These are phyloP conservation scores for Pugionium dolabratum DNA, from an alignment of 345 rosid genomes.

Conservation along the genomic window DNA sequence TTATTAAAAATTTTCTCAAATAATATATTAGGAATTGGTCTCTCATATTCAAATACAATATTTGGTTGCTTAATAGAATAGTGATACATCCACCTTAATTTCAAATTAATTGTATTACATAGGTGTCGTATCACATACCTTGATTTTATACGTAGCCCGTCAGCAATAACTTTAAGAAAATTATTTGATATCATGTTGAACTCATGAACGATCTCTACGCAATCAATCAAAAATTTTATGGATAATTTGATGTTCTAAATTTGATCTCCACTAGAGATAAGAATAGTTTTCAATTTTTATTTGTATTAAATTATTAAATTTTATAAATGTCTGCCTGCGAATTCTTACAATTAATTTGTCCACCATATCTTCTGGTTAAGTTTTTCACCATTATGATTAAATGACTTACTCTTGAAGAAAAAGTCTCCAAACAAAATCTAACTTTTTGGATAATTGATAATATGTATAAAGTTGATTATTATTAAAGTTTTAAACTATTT, in stretches of 20 bases:
- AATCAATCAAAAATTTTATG: background rate
- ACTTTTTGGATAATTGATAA: background rate
- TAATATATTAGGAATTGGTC: too few species aligned
- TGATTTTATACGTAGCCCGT: too few species aligned
- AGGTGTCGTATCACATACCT: too few species aligned
- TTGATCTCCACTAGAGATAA: background rate
- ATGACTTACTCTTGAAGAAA: conserved; percentile 18
- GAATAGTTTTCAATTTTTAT: background rate
- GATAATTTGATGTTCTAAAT: background rate
- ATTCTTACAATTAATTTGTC: conserved; percentile 6
- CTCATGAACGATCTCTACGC: too few species aligned
- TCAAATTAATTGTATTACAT: too few species aligned
- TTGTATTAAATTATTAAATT: background rate
- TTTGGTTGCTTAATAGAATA: too few species aligned
- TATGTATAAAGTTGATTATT: background rate
- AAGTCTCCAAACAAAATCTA: conserved; percentile 11
- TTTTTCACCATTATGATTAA: background rate
- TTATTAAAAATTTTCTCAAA: too few species aligned
- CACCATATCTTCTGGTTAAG: background rate
- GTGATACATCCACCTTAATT: too few species aligned
- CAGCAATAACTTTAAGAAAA: too few species aligned
- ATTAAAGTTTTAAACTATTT: background rate
- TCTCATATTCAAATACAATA: too few species aligned
- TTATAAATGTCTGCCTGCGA: background rate
- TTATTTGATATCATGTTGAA: too few species aligned